phyloP scores from a whole-genome alignment of 768 basidiomycete species.

The Mycena polygramma region DNA sequence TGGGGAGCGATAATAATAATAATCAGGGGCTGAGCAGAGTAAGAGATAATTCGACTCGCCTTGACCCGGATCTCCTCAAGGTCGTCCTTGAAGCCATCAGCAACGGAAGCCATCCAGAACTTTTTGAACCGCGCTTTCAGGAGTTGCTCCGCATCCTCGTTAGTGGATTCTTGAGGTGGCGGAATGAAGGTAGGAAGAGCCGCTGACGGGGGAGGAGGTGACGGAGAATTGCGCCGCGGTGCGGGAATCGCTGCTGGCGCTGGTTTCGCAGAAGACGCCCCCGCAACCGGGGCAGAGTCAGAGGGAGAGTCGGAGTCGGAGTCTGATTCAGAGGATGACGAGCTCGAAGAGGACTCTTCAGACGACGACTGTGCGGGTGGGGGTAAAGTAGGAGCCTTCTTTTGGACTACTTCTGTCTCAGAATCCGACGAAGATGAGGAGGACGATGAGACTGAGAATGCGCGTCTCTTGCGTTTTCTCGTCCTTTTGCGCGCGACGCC shows the following conservation, averaged over 20 bases:
- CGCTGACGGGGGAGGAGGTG: slow-evolving; percentile 60
- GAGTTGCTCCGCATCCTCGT: slow-evolving; percentile 58
- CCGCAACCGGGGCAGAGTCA: slow-evolving; percentile 35
- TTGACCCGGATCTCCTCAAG: slow-evolving; percentile 83
- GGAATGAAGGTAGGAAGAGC: slow-evolving; percentile 73
- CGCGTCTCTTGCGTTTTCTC: slow-evolving; percentile 68
- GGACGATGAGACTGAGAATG: slow-evolving; percentile 54
- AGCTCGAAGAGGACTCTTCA: slow-evolving; percentile 45
- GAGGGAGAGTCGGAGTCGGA: slow-evolving; percentile 36
- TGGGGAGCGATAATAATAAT: slow-evolving; percentile 34
- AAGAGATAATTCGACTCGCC: slow-evolving; percentile 51
- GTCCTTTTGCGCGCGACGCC: slow-evolving; percentile 58
- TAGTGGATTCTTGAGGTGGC: slow-evolving; percentile 35
- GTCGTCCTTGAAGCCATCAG: slow-evolving; percentile 86
- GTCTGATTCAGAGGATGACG: slow-evolving; percentile 40
- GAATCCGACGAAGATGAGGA: slow-evolving; percentile 38
- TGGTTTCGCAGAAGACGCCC: slow-evolving; percentile 29
- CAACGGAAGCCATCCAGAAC: slow-evolving; percentile 90
- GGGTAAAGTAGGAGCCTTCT: slow-evolving; percentile 27
- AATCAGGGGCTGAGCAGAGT: slow-evolving; percentile 1
- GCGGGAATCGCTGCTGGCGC: slow-evolving; percentile 27
- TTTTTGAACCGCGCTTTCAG: slow-evolving; percentile 80
- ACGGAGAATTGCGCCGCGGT: slow-evolving; percentile 51
- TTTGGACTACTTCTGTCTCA: slow-evolving; percentile 23
- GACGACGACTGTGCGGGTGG: slow-evolving; percentile 21